Evolutionary conservation across 352 stramenopile species (phyloP).

Genomic region (Phytophthora niederhauseri): DNA sequence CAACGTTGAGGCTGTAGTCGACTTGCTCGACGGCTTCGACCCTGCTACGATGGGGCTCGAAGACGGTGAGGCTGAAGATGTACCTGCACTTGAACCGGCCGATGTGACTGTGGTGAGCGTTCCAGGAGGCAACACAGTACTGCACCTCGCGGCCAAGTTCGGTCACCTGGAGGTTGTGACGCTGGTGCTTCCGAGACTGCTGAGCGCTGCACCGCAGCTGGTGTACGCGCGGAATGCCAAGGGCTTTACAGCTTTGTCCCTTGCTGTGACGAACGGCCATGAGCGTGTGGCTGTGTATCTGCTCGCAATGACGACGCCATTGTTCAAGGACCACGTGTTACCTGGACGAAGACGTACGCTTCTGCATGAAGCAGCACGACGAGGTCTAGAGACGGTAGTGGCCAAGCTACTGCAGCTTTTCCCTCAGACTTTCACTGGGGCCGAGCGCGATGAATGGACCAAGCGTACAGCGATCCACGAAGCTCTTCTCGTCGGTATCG

Average conservation of each 20-base stretch:
- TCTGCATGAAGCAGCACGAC: slow-evolving; percentile 53
- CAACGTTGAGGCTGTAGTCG: slow-evolving; percentile 58
- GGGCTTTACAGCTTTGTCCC: slow-evolving; percentile 50
- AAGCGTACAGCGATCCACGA: slow-evolving; percentile 55
- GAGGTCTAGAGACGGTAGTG: slow-evolving; percentile 46
- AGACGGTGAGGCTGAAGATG: slow-evolving; percentile 4
- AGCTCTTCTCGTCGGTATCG: slow-evolving; percentile 35
- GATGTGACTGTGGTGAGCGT: slow-evolving; percentile 45
- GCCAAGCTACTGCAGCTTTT: slow-evolving; percentile 63
- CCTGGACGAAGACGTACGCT: slow-evolving; percentile 43
- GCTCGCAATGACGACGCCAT: slow-evolving; percentile 54
- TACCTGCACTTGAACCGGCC: slow-evolving; percentile 21
- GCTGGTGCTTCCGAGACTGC: slow-evolving; percentile 50
- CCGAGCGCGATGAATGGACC: slow-evolving; percentile 53
- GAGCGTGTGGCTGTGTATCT: slow-evolving; percentile 64
- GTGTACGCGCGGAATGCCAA: slow-evolving; percentile 49
- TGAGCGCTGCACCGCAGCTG: slow-evolving; percentile 28
- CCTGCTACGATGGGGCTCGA: slow-evolving; percentile 23
- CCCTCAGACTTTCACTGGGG: slow-evolving; percentile 41
- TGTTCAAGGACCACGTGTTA: slow-evolving; percentile 35
- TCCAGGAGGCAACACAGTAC: slow-evolving; percentile 43
- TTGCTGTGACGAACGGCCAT: slow-evolving; percentile 52
- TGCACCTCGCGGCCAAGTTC: slow-evolving; percentile 58
- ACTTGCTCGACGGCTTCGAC: slow-evolving; percentile 66
- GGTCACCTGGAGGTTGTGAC: slow-evolving; percentile 60